A percentile compares a stretch with the other conserved stretches of the same genome.
Conservation (phyloP, 2,329 filamentous ascomycete genomes). For the Dothistroma septosporum region DNA sequence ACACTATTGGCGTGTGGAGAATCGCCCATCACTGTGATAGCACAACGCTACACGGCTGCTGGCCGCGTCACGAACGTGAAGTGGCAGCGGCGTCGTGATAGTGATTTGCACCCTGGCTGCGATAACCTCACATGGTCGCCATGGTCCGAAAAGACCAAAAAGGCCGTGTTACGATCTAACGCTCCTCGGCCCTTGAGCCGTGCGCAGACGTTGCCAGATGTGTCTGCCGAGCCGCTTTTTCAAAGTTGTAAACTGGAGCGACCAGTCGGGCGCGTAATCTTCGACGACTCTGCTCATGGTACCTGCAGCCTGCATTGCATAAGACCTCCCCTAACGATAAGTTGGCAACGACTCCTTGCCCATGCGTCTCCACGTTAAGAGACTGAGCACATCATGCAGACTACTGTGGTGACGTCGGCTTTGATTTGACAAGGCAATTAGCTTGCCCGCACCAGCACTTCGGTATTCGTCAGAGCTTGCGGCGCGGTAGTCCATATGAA, state of each 20-base stretch:
- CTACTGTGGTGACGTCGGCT: no score
- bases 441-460: no score
- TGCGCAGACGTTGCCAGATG: background rate
- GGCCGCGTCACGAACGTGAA: background rate
- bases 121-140: background rate
- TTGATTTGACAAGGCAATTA: no score
- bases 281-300: background rate
- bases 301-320: no score
- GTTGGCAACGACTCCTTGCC: no score
- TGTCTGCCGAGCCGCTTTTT: background rate
- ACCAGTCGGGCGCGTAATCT: background rate
- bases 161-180: slow-evolving; percentile 1
- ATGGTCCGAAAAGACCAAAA: background rate
- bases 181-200: background rate
- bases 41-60: background rate
- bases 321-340: no score
- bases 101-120: background rate
- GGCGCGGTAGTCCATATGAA: background rate
- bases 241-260: background rate
- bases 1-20: slow-evolving; percentile 3
- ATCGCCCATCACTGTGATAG: slow-evolving; percentile 1
- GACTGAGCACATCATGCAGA: no score
- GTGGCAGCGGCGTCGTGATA: background rate
- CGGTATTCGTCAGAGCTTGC: no score
- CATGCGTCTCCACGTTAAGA: no score